Evolutionary conservation across 768 basidiomycete genomes (phyloP), one percentile per base, ranked within the genome.

Genomic region (Lyophyllum semitale): DNA sequence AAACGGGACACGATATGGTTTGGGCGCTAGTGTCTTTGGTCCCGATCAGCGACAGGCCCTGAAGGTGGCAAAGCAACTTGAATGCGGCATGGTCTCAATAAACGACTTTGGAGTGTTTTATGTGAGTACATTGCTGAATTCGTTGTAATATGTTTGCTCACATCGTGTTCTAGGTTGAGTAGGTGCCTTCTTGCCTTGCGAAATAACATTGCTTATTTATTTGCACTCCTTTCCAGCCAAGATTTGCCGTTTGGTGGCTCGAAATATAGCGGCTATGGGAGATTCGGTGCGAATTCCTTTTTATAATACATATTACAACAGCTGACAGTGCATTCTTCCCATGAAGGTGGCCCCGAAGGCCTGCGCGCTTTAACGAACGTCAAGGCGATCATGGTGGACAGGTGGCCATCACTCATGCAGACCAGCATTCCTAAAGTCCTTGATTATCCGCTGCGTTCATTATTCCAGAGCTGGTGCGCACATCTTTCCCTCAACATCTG

Each of bases 81-180:
- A 96, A 49, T 95, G 93, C 63, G 96, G 96, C 43, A 98, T 99
- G 97, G 96, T 98, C 3, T 88, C 95, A 18, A 80, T 97, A 58
- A 98, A 98, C 63, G 97, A 98, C 73, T 97, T 93, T 66, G 94
- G 84, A 12, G 88, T 89, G 8, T 93, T 87, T 73, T 93, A 94
- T 66, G 86, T 91, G 65, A 76, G 86, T 77, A 8, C 29, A 58
- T 44, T 29, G 11, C 27, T 32, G 35, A 13, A 29, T 18, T 59
- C 2, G 12, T 27, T 37, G 32, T 23, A 23, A 9, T 42, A 30
- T 12, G 38, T 1, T 9, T 9, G 8, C 56, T 60, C 17, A 52
- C 52, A 23, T 35, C 51, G 47, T 54, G n/a, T 33, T 25, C 46
- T 59, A 89, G 88, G 71, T 91, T 59, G 91, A 92, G 87, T 88